Evolutionary conservation across 805 yeast genomes (phyloP).

Genomic region (Suhomyces sp.): DNA sequence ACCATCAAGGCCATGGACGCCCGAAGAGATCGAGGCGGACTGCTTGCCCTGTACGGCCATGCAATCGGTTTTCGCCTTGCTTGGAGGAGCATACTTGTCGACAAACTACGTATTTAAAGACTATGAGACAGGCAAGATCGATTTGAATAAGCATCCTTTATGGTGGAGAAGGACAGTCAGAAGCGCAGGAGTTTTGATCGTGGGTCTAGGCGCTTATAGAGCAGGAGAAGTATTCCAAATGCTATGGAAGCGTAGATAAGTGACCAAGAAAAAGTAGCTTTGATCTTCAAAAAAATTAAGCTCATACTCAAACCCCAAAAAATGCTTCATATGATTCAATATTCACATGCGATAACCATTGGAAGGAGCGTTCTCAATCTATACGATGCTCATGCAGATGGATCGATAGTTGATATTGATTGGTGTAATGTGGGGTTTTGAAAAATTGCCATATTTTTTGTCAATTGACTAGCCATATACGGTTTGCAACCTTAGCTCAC

Average conservation of each 20-base stretch:
- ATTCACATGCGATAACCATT: not conserved
- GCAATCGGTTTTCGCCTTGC: constrained; percentile 56
- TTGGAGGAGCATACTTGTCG: constrained; percentile 61
- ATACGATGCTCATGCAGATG: not conserved
- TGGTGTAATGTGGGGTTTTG: not conserved
- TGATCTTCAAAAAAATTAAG: no score
- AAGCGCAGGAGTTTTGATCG: constrained; percentile 50
- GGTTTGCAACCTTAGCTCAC: not conserved
- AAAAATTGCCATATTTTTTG: not conserved
- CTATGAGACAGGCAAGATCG: constrained; percentile 38
- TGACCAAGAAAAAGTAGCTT: not conserved
- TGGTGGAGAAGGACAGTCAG: constrained; percentile 65
- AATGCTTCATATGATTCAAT: not conserved
- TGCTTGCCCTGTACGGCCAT: constrained; percentile 70
- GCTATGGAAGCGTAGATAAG: constrained; percentile 7
- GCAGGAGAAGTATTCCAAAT: constrained; percentile 51
- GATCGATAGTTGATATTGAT: no score
- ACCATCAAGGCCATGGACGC: constrained; percentile 37
- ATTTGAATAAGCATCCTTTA: constrained; percentile 38
- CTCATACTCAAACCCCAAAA: no score
- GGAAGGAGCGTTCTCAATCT: not conserved
- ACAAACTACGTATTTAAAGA: constrained; percentile 54
- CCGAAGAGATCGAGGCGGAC: constrained; percentile 44
- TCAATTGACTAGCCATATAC: no score
- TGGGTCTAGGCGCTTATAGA: constrained; percentile 58